Conservation (phyloP, 345 rosid species). For the Clausena lansium region DNA sequence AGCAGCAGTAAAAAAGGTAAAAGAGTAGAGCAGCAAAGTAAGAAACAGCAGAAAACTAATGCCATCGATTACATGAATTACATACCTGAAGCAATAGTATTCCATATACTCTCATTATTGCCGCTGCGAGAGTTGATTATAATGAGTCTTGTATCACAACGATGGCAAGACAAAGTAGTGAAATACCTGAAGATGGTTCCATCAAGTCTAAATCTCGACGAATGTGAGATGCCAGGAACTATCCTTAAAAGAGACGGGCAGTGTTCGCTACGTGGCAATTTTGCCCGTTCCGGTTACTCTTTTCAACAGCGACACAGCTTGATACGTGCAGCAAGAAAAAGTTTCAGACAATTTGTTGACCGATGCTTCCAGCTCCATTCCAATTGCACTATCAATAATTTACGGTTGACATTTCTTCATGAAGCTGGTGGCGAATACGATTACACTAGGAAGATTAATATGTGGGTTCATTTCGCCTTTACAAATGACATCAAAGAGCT, state of each 20-base stretch:
- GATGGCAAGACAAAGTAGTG: constrained; percentile 13
- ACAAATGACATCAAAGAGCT: constrained; percentile 17
- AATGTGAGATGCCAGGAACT: constrained; percentile 16
- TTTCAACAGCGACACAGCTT: background rate
- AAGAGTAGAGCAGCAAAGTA: background rate
- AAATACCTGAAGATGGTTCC: background rate
- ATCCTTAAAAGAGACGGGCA: background rate
- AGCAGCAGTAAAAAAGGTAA: background rate
- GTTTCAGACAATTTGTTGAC: constrained; percentile 19
- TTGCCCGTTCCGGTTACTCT: background rate
- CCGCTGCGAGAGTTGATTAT: constrained; percentile 11
- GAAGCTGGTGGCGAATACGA: background rate
- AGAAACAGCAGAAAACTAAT: background rate
- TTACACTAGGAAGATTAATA: constrained; percentile 10
- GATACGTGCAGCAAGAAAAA: constrained; percentile 12
- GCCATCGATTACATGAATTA: constrained; percentile 18
- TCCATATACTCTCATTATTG: constrained; percentile 22
- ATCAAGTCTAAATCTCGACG: constrained; percentile 9
- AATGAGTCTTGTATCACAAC: constrained; percentile 17
- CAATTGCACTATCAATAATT: constrained; percentile 7
- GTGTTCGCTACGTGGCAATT: background rate
- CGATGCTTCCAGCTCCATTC: constrained; percentile 18
- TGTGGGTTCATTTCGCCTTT: constrained; percentile 16
- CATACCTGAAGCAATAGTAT: constrained; percentile 18
- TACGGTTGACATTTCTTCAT: constrained; percentile 12